These are phyloP conservation scores for Cardamine occulta DNA, from an alignment of 345 rosid species.

Conservation along the genomic window DNA sequence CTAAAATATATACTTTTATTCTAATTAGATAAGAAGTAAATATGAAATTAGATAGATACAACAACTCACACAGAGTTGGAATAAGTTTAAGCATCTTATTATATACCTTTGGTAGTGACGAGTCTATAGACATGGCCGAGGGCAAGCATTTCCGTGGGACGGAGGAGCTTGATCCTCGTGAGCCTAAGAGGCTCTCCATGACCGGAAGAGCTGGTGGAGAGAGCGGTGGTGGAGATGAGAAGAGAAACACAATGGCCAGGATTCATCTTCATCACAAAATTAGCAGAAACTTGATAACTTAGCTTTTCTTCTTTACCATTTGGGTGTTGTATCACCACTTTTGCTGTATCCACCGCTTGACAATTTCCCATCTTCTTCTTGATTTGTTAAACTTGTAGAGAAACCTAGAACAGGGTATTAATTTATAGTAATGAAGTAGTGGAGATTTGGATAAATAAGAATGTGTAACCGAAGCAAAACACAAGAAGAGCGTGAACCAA, in stretches of 20 bases:
- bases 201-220: conserved; percentile 35
- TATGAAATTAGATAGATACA: neutral
- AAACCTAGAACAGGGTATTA: neutral
- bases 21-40: neutral
- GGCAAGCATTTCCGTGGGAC: conserved; percentile 75
- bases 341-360: conserved; percentile 84
- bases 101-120: conserved; percentile 70
- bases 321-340: conserved; percentile 77
- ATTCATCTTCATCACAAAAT: conserved; percentile 76
- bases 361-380: conserved; percentile 77
- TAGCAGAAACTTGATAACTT: conserved; percentile 64
- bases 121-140: conserved; percentile 89
- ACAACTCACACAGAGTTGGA: neutral
- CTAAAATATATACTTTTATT: neutral
- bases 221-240: conserved; percentile 75
- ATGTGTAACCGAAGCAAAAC: conserved; percentile 29
- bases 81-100: neutral
- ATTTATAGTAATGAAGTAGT: neutral
- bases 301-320: conserved; percentile 71
- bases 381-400: neutral
- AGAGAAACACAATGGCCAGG: conserved; percentile 95
- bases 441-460: neutral
- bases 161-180: conserved; percentile 91
- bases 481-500: conserved; percentile 30
- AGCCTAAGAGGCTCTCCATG: conserved; percentile 56